Evolutionary conservation across 345 rosid species (phyloP).

Genomic region (Salix exigua): DNA sequence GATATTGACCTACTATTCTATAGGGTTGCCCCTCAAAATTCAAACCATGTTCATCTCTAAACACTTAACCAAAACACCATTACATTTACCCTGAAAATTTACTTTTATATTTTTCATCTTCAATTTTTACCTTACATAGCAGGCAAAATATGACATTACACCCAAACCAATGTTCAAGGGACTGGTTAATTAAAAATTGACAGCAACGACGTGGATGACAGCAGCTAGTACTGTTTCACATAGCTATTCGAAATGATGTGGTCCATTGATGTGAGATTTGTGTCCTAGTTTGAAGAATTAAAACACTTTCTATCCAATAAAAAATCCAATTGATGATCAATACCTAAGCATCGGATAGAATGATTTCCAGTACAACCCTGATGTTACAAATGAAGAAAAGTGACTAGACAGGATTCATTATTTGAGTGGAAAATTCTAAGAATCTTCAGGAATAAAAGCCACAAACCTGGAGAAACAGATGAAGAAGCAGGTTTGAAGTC

Average conservation of each 20-base stretch:
- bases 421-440: background rate
- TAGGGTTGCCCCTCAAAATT: background rate
- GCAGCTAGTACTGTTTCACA: background rate
- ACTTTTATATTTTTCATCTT: background rate
- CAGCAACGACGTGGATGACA: background rate
- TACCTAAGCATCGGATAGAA: background rate
- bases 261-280: background rate
- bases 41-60: background rate
- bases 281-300: background rate
- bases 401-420: background rate
- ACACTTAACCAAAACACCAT: background rate
- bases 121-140: background rate
- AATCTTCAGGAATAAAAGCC: constrained; percentile 9
- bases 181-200: background rate
- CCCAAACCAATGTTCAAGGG: background rate
- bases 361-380: background rate
- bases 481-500: constrained; percentile 34
- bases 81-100: background rate
- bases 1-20: background rate
- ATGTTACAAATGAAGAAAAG: background rate
- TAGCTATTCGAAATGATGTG: background rate
- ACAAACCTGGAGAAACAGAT: constrained; percentile 34
- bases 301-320: background rate
- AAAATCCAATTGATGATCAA: background rate
- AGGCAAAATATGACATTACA: background rate